phyloP scores from a whole-genome alignment of 768 basidiomycete species.

The Tulasnella calospora region DNA sequence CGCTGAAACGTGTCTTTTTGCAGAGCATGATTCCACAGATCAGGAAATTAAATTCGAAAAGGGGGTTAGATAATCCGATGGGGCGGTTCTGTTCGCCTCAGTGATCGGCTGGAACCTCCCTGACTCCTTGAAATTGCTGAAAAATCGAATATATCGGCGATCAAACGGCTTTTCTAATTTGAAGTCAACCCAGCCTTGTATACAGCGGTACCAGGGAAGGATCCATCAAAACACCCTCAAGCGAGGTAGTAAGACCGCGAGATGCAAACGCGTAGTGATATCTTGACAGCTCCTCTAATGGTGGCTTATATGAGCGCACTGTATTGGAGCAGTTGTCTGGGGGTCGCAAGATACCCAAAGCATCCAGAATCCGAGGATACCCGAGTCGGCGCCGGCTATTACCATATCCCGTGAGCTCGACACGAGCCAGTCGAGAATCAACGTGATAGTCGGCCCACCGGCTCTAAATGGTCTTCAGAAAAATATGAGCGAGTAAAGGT shows the following conservation, averaged over 20 bases:
- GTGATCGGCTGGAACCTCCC: background rate
- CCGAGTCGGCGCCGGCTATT: background rate
- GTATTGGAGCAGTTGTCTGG: background rate
- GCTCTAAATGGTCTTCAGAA: background rate
- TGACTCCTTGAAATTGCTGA: too few species aligned
- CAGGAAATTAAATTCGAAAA: background rate
- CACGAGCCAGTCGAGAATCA: background rate
- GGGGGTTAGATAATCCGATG: background rate
- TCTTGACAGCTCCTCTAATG: background rate
- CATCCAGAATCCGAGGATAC: background rate
- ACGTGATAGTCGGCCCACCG: background rate
- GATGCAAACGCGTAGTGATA: background rate
- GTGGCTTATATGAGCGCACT: background rate
- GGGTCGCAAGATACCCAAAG: background rate
- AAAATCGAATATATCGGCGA: background rate
- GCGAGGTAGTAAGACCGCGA: background rate
- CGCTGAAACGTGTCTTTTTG: too few species aligned
- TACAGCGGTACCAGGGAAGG: background rate
- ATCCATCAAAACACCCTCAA: too few species aligned
- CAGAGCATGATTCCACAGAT: background rate
- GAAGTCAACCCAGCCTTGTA: background rate
- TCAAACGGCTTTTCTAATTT: background rate
- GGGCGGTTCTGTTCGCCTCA: background rate
- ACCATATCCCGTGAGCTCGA: background rate
- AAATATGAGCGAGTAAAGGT: background rate